Evolutionary conservation across 2,329 filamentous ascomycete species (phyloP), one percentile per base, ranked within the genome.

Genomic region (Penicillium frequentans): DNA sequence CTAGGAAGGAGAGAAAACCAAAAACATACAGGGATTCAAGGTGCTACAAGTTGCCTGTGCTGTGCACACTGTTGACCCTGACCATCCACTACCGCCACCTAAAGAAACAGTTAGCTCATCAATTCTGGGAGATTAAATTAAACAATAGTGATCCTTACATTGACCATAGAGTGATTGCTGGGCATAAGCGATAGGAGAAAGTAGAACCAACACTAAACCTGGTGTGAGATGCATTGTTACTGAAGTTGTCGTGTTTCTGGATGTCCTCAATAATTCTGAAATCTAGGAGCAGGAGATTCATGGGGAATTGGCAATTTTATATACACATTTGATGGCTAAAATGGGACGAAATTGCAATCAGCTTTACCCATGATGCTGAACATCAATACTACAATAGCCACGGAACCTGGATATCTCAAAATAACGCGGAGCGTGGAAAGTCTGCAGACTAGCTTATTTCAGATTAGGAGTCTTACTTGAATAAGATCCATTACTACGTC

Each of bases 51-150:
- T 55, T 44, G 52, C 52, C 14, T 44, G 26, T 37, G 56, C 56
- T 29, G 42, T 24, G 19, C 56, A 58, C 6, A 35, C 52, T 8
- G 56, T 55, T 29, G 56, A 51, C 51, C 56, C 56, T 35, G 52
- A 23, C 39, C 49, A 58, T 51, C 52, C 56, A 37, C 24, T 55
- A 45, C 56, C 56, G 13, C 56, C 56, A n/a, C 56, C 56, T 58
- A 51, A 4, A 13, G 31, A 37, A 55, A 35, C 3, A n/a, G 29
- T 58, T 29, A 55, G n/a, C 31, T 3, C 19, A 9, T 13, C 21
- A 13, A 29, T 31, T 13, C 5, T 21, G 14, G 21, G 4, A 11
- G 5, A 2, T 16, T 6, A 21, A 11, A 6, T n/a, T 11, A 21
- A 11, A 6, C n/a, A 4, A 14, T 4, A 13, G 5, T 5, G 9